These are phyloP conservation scores for Rhizopogon sp. DNA, from an alignment of 768 basidiomycete genomes.

Conservation along the genomic window DNA sequence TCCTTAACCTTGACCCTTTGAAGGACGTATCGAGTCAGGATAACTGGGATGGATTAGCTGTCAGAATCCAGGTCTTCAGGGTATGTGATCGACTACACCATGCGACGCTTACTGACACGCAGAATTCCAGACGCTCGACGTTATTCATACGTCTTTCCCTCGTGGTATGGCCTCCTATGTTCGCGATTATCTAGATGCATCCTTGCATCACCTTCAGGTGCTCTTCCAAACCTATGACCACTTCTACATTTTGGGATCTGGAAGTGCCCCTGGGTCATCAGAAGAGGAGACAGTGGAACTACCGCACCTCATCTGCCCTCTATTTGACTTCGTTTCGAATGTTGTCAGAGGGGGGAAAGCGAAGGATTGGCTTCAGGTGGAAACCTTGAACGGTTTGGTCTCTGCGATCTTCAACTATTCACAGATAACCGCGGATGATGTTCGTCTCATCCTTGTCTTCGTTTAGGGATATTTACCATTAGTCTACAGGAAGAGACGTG, in stretches of 20 bases:
- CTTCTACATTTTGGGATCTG: conserved; percentile 55
- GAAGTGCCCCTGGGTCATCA: conserved; percentile 54
- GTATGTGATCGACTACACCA: conserved; percentile 33
- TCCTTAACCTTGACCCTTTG: conserved; percentile 61
- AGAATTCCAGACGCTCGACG: conserved; percentile 62
- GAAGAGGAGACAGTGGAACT: conserved; percentile 79
- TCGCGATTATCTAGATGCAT: conserved; percentile 49
- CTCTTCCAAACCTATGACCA: conserved; percentile 56
- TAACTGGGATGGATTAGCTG: conserved; percentile 78
- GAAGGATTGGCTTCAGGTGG: conserved; percentile 55
- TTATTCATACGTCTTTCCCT: conserved; percentile 79
- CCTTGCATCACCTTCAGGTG: conserved; percentile 54
- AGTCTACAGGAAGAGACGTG: conserved; percentile 78
- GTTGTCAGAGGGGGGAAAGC: conserved; percentile 61
- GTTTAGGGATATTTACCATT: background rate
- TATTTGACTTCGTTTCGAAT: conserved; percentile 76
- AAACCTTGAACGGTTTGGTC: conserved; percentile 48
- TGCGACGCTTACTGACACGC: background rate
- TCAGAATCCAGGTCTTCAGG: conserved; percentile 83
- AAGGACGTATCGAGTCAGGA: conserved; percentile 52
- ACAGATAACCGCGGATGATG: conserved; percentile 90
- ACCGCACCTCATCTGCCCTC: conserved; percentile 67
- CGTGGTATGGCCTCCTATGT: conserved; percentile 62
- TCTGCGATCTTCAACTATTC: conserved; percentile 59
- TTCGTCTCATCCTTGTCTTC: conserved; percentile 30